These are phyloP conservation scores for Candida xyloterini DNA, from an alignment of 805 yeast genomes.

Conservation along the genomic window DNA sequence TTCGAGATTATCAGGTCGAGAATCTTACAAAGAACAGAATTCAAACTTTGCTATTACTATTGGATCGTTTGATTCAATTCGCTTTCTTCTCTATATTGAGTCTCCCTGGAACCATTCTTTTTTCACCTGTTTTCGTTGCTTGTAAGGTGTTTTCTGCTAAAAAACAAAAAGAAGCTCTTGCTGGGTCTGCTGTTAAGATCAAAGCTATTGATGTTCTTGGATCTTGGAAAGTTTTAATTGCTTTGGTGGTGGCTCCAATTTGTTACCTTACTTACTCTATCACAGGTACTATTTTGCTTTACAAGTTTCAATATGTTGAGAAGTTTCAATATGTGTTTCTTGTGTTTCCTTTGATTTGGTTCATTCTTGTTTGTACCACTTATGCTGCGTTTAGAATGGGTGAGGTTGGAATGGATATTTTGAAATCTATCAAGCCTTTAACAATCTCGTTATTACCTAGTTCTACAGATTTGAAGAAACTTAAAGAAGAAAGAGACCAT, in stretches of 20 bases:
- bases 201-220: conserved; percentile 92
- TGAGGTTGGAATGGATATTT: conserved; percentile 88
- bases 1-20: conserved; percentile 72
- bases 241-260: conserved; percentile 83
- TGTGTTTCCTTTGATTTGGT: conserved; percentile 52
- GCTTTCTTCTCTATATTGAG: conserved; percentile 56
- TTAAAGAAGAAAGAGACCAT: conserved; percentile 59
- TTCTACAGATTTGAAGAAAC: conserved; percentile 50
- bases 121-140: conserved; percentile 81
- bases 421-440: conserved; percentile 80
- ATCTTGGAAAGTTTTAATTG: conserved; percentile 91
- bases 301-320: conserved; percentile 21
- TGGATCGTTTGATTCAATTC: conserved; percentile 56
- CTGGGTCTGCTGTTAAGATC: conserved; percentile 82
- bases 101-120: conserved; percentile 82
- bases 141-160: conserved; percentile 67
- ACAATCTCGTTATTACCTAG: conserved; percentile 51
- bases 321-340: conserved; percentile 13
- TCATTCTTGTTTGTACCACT: conserved; percentile 67
- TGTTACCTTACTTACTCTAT: conserved; percentile 77
- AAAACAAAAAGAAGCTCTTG: conserved; percentile 76
- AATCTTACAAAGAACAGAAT: conserved; percentile 47
- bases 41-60: conserved; percentile 48
- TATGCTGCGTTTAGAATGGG: conserved; percentile 88
- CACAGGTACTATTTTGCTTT: conserved; percentile 38